Evolutionary conservation across 805 yeast genomes (phyloP), one percentile per base, ranked within the genome.

Genomic region (Yarrowia sp.): DNA sequence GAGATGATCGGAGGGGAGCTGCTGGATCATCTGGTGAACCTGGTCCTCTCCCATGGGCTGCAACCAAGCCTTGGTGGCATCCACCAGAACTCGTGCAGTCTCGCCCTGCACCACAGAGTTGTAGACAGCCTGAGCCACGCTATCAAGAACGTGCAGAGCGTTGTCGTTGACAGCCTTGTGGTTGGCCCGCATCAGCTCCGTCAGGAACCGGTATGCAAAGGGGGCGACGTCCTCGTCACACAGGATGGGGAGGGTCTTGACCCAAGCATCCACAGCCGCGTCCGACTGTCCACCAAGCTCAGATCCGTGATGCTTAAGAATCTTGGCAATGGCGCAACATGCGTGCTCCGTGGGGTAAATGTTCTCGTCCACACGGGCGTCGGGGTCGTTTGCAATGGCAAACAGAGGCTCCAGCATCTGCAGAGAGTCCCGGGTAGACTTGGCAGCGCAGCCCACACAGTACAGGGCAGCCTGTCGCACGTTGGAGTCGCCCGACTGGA

Each of bases 181-280:
- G 59, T 82, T 80, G 60, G 79, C 80, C 56, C 85, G 86, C 41
- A 91, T 86, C 69, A 92, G 77, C 64, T 86, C 87, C 8, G 85
- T 76, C 66, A 92, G 77, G 71, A 90, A 92, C 67, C 81, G 79
- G 75, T 90, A 94, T 18, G 90, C 84, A 72, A 81, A 90, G 14
- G 90, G 84, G 4, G 97, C 97, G 4, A 96, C 96, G 67, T 88
- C 94, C 41, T 84, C 87, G 72, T 94, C 97, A 67, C 84, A 87
- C 21, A 85, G 74, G 41, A 93, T 81, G 21, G 98, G 99, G 66
- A 94, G 81, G 10, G 90, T 80, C 65, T 81, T 80, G 60, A 94
- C 77, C 98, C 98, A 94, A 64, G 81, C 86, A 29, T 79, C 81
- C 53, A 89, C 76, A 24, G 88, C 81, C 24, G 81, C 78, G 65